Evolutionary conservation across 139 green algal species (phyloP), one percentile per base, ranked within the genome.

Genomic region (Pleodorina starrii): DNA sequence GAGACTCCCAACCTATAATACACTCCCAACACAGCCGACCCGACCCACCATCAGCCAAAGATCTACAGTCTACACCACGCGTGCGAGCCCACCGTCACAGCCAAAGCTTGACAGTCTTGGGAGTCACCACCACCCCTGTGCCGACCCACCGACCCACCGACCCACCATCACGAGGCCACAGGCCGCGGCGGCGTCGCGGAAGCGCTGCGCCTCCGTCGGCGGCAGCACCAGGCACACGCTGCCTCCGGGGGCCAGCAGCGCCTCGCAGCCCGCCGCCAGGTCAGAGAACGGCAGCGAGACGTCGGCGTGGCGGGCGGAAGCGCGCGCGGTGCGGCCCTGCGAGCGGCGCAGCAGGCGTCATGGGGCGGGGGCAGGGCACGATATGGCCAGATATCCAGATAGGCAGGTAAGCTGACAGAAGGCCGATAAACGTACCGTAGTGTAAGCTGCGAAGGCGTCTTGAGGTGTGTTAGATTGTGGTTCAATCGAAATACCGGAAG

Each of bases 291-390:
- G 89, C 57, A 94, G 89, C 35, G 59, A 38, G 23, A 89, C 91
- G 74, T 94, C 91, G 48, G 91, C 89, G 57, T 94, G 91, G 29
- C 91, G 75, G 0, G 91, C 91, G 5, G 83, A 43, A 29, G 89
- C 89, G 42, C 91, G 85, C 0, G 50, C n/a, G 42, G 10, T n/a
- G 1, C 86, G 57, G 19, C 63, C 73, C 74, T 82, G 44, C 21
- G n/a, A 10, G 68, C n/a, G 12, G 42, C 14, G 23, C 25, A 10
- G 43, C 19, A 27, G 11, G 38, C 16, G 23, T 19, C 11, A 44
- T 35, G 40, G 16, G 3, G 42, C 27, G 73, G 35, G 35, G 29
- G 63, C 4, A 12, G 27, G 63, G 27, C 25, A 73, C n/a, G n/a
- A n/a, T n/a, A n/a, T n/a, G n/a, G n/a, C n/a, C n/a, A n/a, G n/a